Evolutionary conservation across 2,329 filamentous ascomycete species (phyloP), one percentile per base, ranked within the genome.

Genomic region (Ophiocordyceps polyrhachis-furcata): DNA sequence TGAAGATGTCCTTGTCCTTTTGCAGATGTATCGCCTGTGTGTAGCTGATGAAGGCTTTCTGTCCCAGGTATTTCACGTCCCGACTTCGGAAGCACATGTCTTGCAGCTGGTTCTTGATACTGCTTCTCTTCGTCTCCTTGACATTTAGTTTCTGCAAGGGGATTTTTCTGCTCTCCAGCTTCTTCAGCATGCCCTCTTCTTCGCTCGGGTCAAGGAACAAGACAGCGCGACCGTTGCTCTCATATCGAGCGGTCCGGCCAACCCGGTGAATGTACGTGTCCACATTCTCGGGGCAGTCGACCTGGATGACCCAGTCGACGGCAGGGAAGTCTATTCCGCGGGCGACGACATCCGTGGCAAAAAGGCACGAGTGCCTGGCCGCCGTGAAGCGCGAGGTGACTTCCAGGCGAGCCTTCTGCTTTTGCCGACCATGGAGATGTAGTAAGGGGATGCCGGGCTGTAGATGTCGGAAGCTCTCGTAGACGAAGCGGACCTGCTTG

Each of bases 231-330:
- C 91, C 91, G 44, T 85, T 77, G 50, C 83, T 81, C 55, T 95
- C 81, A 60, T 93, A 96, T 20, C 89, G 76, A n/a, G 91, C 91
- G 17, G 91, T 96, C 28, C 91, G 77, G 2, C 91, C 91, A 5
- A 95, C 89, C 47, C 91, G 79, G 63, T 98, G 91, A 52, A 98
- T 96, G 56, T 98, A 98, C 0, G 91, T 98, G 56, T 96, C 91
- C 4, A 84, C 83, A 59, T 98, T 89, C 61, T 98, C 91, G 0
- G 91, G 91, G 52, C 85, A 93, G 60, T 98, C 91, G n/a, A 85
- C 73, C 58, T 98, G 91, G n/a, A 98, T 86, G 5, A 98, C 91
- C 83, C 91, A 98, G 60, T 98, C 91, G 0, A 98, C 91, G 3
- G 87, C 81, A 0, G 91, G 91, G 57, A 98, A 96, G 60, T 98